Evolutionary conservation across 2,329 filamentous ascomycete species (phyloP).

Genomic region (Gnomoniopsis smithogilvyi): DNA sequence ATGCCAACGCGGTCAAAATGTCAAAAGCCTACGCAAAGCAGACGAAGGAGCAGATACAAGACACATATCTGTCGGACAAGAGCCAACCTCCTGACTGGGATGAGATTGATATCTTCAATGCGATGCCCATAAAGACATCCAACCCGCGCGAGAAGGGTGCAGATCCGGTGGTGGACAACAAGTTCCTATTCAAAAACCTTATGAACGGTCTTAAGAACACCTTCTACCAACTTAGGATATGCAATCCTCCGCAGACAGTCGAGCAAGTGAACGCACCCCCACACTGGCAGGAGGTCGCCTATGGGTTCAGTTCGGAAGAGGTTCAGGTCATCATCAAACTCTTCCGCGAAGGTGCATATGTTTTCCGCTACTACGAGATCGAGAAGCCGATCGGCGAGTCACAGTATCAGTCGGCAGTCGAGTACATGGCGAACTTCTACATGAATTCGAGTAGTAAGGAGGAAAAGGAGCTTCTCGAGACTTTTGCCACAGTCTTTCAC

Average conservation of each 20-base stretch:
- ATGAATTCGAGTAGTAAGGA: slow-evolving; percentile 93
- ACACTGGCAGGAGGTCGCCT: slow-evolving; percentile 95
- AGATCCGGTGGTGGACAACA: slow-evolving; percentile 93
- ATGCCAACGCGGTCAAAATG: slow-evolving; percentile 89
- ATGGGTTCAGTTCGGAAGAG: slow-evolving; percentile 95
- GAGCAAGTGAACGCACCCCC: slow-evolving; percentile 75
- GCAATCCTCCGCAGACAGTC: slow-evolving; percentile 72
- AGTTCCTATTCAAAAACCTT: slow-evolving; percentile 94
- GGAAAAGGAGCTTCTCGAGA: slow-evolving; percentile 95
- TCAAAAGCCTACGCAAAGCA: slow-evolving; percentile 74
- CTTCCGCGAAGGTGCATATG: slow-evolving; percentile 92
- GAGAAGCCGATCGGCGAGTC: slow-evolving; percentile 73
- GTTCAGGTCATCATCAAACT: slow-evolving; percentile 95
- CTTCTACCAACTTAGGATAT: slow-evolving; percentile 90
- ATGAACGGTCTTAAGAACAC: slow-evolving; percentile 95
- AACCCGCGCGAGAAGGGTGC: slow-evolving; percentile 85
- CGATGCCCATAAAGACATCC: slow-evolving; percentile 92
- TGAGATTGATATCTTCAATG: slow-evolving; percentile 94
- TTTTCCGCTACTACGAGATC: slow-evolving; percentile 95
- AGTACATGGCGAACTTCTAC: slow-evolving; percentile 92
- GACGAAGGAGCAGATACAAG: slow-evolving; percentile 57
- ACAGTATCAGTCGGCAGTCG: slow-evolving; percentile 76
- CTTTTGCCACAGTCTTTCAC: slow-evolving; percentile 97
- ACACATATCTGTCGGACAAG: slow-evolving; percentile 82
- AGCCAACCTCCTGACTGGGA: slow-evolving; percentile 89